These are phyloP conservation scores for Coleophoma eucalyptorum DNA, from an alignment of 2,329 filamentous ascomycete species.

Conservation along the genomic window DNA sequence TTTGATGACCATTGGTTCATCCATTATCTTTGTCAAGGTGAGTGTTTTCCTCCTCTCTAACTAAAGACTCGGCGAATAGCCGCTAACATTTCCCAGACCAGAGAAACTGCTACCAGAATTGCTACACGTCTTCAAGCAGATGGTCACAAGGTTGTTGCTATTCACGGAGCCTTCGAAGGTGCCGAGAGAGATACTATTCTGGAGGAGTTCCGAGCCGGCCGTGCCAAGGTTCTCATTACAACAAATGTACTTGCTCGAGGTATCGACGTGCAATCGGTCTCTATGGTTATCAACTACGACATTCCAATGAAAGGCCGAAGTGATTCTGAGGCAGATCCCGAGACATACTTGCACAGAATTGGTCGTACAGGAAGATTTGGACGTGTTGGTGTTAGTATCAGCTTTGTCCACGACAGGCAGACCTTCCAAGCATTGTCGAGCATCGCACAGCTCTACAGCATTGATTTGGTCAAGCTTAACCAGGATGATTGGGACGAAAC, in stretches of 20 bases:
- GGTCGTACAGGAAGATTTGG: slow-evolving; percentile 96
- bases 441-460: slow-evolving; percentile 79
- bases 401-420: slow-evolving; percentile 82
- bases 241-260: slow-evolving; percentile 96
- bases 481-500: slow-evolving; percentile 89
- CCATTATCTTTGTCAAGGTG: slow-evolving; percentile 96
- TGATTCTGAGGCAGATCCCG: slow-evolving; percentile 81
- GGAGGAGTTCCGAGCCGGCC: slow-evolving; percentile 78
- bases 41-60: slow-evolving; percentile 17
- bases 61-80: background rate
- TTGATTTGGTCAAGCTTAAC: slow-evolving; percentile 76
- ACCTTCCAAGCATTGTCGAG: slow-evolving; percentile 75
- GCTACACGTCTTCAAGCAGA: slow-evolving; percentile 81
- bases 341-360: slow-evolving; percentile 97
- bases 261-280: slow-evolving; percentile 90
- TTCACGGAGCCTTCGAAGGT: slow-evolving; percentile 87
- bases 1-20: slow-evolving; percentile 92
- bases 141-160: slow-evolving; percentile 85
- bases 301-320: slow-evolving; percentile 72
- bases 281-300: slow-evolving; percentile 98
- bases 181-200: slow-evolving; percentile 78
- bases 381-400: slow-evolving; percentile 92
- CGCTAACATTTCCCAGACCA: slow-evolving; percentile 52
- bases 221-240: slow-evolving; percentile 93
- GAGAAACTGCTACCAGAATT: slow-evolving; percentile 81